phyloP scores from a whole-genome alignment of 306 rosid genomes.

The Cucumis cinereus region DNA sequence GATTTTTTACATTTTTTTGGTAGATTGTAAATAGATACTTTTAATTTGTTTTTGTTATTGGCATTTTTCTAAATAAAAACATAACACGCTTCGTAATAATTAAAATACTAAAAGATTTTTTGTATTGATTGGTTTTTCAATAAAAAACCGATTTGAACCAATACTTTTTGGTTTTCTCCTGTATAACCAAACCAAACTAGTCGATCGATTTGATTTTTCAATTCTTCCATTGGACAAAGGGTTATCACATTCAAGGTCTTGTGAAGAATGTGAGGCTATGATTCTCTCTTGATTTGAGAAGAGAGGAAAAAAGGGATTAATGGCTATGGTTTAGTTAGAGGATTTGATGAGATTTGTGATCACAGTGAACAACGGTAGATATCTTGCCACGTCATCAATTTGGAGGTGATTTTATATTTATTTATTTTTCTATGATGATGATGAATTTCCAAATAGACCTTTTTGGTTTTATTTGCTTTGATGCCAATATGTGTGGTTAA shows the following conservation, averaged over 20 bases:
- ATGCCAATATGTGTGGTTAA: constrained; percentile 2
- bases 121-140: too few species aligned
- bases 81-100: too few species aligned
- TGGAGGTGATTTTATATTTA: neutral
- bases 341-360: constrained; percentile 18
- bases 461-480: constrained; percentile 5
- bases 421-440: neutral
- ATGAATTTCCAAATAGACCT: neutral
- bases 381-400: constrained; percentile 10
- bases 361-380: constrained; percentile 16
- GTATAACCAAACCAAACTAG: too few species aligned
- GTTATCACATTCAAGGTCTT: neutral
- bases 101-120: too few species aligned
- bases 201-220: too few species aligned
- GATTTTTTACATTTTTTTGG: too few species aligned
- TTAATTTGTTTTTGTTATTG: too few species aligned
- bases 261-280: neutral
- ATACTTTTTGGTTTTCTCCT: too few species aligned
- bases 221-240: neutral
- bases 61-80: too few species aligned
- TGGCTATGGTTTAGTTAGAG: constrained; percentile 35
- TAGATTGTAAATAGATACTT: too few species aligned
- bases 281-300: neutral
- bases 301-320: neutral
- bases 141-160: too few species aligned